A percentile compares a stretch with the other conserved stretches of the same genome.
phyloP scores from a whole-genome alignment of 148 eudicot species.

The Rhododendron williamsianum region DNA sequence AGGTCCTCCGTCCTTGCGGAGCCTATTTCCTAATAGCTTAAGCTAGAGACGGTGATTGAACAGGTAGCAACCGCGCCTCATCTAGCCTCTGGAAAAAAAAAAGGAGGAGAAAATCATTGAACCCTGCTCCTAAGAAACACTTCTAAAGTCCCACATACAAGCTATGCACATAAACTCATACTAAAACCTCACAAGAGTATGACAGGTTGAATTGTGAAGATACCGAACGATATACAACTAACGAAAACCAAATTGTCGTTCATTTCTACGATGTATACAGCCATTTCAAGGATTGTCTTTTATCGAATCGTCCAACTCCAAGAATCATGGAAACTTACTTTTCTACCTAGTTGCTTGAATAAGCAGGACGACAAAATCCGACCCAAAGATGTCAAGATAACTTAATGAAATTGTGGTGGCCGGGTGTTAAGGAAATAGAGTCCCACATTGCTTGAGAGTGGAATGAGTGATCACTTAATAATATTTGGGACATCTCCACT shows the following conservation, averaged over 20 bases:
- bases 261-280: background rate
- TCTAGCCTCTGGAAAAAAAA: background rate
- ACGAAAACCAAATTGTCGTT: background rate
- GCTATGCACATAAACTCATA: background rate
- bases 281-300: background rate
- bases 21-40: background rate
- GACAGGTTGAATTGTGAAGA: background rate
- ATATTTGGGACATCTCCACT: too few species aligned
- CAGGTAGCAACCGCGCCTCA: background rate
- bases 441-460: too few species aligned
- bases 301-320: background rate
- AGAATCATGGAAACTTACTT: background rate
- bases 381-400: constrained; percentile 17
- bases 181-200: background rate
- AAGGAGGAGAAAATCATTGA: background rate
- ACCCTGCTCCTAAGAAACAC: background rate
- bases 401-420: constrained; percentile 2
- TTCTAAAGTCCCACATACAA: background rate
- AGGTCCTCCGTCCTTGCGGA: background rate
- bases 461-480: too few species aligned
- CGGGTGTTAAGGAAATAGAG: background rate
- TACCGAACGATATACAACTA: background rate
- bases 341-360: background rate
- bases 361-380: constrained; percentile 13
- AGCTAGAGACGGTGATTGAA: background rate